phyloP scores from a whole-genome alignment of 371 early-diverging fungal genomes.

The Phascolomyces articulosus region DNA sequence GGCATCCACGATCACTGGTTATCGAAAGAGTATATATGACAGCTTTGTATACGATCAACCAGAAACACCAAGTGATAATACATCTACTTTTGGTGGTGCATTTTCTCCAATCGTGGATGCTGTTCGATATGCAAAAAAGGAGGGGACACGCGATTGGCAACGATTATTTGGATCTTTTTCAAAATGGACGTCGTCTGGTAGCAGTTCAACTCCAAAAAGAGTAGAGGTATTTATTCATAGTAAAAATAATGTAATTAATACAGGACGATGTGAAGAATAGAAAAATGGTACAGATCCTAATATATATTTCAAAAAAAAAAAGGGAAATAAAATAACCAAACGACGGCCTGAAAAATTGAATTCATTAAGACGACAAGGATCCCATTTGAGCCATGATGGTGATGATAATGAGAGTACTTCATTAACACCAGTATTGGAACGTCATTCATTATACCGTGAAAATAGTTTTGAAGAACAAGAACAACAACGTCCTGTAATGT shows the following conservation, averaged over 20 bases:
- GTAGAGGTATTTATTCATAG: background rate
- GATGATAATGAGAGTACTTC: constrained; percentile 9
- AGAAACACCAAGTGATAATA: constrained; percentile 1
- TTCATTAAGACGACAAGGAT: background rate
- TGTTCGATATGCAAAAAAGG: constrained; percentile 12
- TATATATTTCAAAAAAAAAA: background rate
- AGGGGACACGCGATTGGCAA: constrained; percentile 15
- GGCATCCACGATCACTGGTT: background rate
- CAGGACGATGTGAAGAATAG: no score
- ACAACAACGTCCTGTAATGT: background rate
- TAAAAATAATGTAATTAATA: no score
- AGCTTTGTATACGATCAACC: background rate
- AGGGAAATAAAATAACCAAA: constrained; percentile 1
- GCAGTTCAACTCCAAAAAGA: background rate
- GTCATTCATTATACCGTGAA: constrained; percentile 9
- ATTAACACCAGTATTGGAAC: constrained; percentile 14
- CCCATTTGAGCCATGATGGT: background rate
- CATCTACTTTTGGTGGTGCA: constrained; percentile 5
- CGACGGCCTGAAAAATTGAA: background rate
- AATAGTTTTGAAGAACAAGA: background rate
- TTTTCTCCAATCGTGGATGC: constrained; percentile 18
- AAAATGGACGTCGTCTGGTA: constrained; percentile 9
- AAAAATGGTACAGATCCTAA: no score
- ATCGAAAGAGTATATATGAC: constrained; percentile 1
- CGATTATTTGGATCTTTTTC: constrained; percentile 12